Conservation (phyloP, 2,329 filamentous ascomycete genomes). For the Aspergillus oerlinghausenensis region DNA sequence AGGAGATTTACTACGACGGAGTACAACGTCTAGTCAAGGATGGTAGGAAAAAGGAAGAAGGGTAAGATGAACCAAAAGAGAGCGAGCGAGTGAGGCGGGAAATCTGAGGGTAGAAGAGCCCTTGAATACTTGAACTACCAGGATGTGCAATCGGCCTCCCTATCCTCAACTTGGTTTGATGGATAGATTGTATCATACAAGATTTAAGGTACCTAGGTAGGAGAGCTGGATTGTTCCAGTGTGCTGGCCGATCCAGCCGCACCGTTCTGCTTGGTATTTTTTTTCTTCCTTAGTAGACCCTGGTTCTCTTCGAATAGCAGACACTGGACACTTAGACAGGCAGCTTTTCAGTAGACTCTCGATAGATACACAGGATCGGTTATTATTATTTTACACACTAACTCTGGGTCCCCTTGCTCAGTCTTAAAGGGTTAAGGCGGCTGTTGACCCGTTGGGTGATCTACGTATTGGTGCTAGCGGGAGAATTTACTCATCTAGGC, state of each 20-base stretch:
- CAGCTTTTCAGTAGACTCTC: neutral
- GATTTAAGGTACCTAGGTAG: neutral
- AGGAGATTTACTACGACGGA: conserved; percentile 10
- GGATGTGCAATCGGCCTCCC: neutral
- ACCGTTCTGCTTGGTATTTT: neutral
- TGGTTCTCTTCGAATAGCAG: neutral
- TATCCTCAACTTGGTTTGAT: neutral
- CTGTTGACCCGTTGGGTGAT: conserved; percentile 11
- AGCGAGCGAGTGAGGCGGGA: neutral
- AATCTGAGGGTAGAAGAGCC: neutral
- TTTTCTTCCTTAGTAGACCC: neutral
- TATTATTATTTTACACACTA: neutral
- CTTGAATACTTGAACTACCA: neutral
- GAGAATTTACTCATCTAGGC: conserved; percentile 5
- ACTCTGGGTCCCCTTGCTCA: conserved; percentile 1
- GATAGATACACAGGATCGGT: neutral
- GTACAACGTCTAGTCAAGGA: neutral
- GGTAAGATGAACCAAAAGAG: neutral
- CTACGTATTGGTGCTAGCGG: conserved; percentile 15
- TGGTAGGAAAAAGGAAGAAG: neutral
- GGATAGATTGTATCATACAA: neutral
- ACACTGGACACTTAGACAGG: neutral
- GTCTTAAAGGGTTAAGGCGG: neutral
- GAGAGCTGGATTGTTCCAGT: neutral
- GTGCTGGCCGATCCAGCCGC: neutral